Evolutionary conservation across 331 rosid species (phyloP), one percentile per base, ranked within the genome.

Genomic region (Cydonia oblonga): DNA sequence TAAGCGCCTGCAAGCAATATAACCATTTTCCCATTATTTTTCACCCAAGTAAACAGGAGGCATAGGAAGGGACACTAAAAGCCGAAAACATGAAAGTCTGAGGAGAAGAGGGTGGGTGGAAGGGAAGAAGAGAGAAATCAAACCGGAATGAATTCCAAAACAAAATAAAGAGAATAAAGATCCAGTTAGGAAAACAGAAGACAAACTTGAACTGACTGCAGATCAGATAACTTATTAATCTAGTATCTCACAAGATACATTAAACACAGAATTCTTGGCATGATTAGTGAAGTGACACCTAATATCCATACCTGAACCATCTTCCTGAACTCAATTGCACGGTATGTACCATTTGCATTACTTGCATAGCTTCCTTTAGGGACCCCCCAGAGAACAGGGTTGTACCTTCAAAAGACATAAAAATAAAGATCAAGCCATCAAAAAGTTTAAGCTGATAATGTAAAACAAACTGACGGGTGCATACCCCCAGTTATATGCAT

Each of bases 301-400:
- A 28, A 66, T 81, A 65, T 20, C 61, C 77, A 69, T 18, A 93
- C 98, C 96, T 91, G 92, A 80, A 93, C 87, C 97, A 91, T 93
- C 86, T 86, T 85, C 69, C 98, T 87, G 59, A 93, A 91, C 90
- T 91, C 98, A 76, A 85, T 68, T 44, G 79, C 80, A 66, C 97
- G 96, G 78, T 61, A 77, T 66, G 96, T 84, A 77, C 98, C 96
- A 77, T 86, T 86, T 40, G 97, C 89, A 63, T 84, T 78, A 78
- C 90, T 89, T 61, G 98, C 96, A 81, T 93, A 93, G 82, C 98
- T 87, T 74, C 98, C 98, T 88, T 93, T 93, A 38, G 98, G 98
- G 66, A 89, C 96, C 9, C 98, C 98, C 96, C 97, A 91, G 63
- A 93, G 85, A 70, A 91, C 89, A 78, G 98, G 98, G 82, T 91